Evolutionary conservation across 371 early-diverging fungal species (phyloP), one percentile per base, ranked within the genome.

Genomic region (Rhizopus microsporus): DNA sequence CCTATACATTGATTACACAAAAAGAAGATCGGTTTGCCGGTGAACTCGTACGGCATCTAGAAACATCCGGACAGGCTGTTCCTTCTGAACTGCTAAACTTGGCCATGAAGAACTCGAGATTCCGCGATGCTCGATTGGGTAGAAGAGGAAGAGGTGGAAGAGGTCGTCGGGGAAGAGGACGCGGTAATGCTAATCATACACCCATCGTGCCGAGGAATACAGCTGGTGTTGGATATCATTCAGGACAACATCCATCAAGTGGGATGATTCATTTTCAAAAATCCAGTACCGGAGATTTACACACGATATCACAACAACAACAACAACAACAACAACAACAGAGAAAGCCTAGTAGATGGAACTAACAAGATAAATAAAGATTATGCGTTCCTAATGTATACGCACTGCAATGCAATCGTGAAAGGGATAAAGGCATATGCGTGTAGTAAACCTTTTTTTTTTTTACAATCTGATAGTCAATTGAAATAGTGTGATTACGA

Each of bases 21-120:
- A 86, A 82, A 50, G 92, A 93, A 56, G 91, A 92, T 59, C 74
- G 80, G 16, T 90, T 91, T 70, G 94, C 94, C 48, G 87, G 87
- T 35, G 85, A 88, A 23, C 62, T 95, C 17, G 92, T 94, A 5
- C 69, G 82, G 10, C 85, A 88, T 63, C 65, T 94, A 39, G 90
- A 92, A 65, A 78, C 82, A n/a, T 76, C 84, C 16, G 80, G 83
- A 3, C 81, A 86, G 61, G 12, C 65, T 3, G 88, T 91, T 0
- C 79, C 89, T 6, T 64, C 60, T 6, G 88, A 85, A 29, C 65
- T 93, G 52, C 64, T 91, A 72, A 68, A 67, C 39, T 58, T 93
- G 32, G 94, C 94, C 1, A 85, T 91, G 90, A 74, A 76, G 62
- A 90, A 93, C 59, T 58, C 81, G 12, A 61, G 88, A 34, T 92